A percentile compares a stretch with the other conserved stretches of the same genome.
Evolutionary conservation across 208 protist genomes (phyloP).

Genomic region (Strigomonas culicis): DNA sequence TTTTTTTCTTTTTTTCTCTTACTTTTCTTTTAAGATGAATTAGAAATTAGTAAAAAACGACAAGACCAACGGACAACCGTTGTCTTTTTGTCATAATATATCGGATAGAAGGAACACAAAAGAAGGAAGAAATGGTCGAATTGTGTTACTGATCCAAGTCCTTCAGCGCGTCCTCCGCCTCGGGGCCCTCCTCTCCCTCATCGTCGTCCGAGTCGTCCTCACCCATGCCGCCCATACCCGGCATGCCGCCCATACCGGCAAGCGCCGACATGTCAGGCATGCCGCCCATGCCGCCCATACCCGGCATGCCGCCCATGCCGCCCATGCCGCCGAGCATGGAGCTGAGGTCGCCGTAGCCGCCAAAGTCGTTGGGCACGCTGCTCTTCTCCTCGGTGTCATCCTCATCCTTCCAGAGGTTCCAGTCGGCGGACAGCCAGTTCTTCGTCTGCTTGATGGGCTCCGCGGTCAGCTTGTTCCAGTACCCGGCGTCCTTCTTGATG

Average conservation of each 20-base stretch:
- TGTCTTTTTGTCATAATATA: constrained; percentile 1
- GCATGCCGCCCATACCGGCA: constrained; percentile 38
- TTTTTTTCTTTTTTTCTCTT: constrained; percentile 14
- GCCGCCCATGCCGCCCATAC: constrained; percentile 22
- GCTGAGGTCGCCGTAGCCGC: constrained; percentile 62
- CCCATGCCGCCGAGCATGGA: constrained; percentile 23
- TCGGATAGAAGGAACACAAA: neutral
- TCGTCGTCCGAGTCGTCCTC: constrained; percentile 49
- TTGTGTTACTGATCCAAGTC: constrained; percentile 1
- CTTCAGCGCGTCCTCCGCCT: constrained; percentile 28
- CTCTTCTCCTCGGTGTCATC: constrained; percentile 78
- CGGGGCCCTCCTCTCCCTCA: constrained; percentile 23
- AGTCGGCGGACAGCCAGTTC: constrained; percentile 84
- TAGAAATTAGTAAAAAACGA: neutral
- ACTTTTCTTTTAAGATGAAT: constrained; percentile 4
- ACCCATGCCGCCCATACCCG: constrained; percentile 17
- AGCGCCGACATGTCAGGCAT: constrained; percentile 54
- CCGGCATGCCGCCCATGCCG: constrained; percentile 35
- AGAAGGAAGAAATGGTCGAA: neutral
- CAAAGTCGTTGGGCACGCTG: constrained; percentile 53
- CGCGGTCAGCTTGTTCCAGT: constrained; percentile 82
- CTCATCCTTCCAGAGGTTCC: constrained; percentile 92
- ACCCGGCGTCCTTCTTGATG: constrained; percentile 84
- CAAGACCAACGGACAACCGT: neutral
- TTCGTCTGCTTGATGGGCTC: constrained; percentile 68